A percentile compares a stretch with the other conserved stretches of the same genome.
phyloP scores from a whole-genome alignment of 768 basidiomycete genomes.

The Pleurotus tuoliensis region DNA sequence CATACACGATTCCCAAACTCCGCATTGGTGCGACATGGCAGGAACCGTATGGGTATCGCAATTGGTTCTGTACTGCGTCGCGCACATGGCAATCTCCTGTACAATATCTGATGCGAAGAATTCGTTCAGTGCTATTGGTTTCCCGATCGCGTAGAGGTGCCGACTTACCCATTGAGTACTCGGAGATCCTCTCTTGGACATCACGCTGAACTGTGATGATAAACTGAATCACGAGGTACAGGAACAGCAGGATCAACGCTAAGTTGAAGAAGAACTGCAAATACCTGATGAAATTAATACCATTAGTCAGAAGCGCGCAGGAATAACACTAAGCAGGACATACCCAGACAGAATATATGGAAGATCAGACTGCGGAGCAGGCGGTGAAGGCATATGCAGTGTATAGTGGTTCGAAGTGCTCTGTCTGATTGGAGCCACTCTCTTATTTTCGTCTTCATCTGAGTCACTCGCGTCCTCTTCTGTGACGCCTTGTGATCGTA shows the following conservation, averaged over 20 bases:
- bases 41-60: constrained; percentile 78
- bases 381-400: constrained; percentile 68
- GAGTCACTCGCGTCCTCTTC: constrained; percentile 37
- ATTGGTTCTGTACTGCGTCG: constrained; percentile 76
- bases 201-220: constrained; percentile 88
- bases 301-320: constrained; percentile 9
- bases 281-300: constrained; percentile 49
- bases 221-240: constrained; percentile 84
- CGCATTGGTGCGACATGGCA: constrained; percentile 84
- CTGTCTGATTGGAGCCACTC: constrained; percentile 37
- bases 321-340: constrained; percentile 22
- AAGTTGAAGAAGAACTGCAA: constrained; percentile 94
- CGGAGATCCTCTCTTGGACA: constrained; percentile 80
- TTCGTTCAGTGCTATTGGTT: neutral
- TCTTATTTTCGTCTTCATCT: constrained; percentile 45
- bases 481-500: constrained; percentile 26
- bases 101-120: constrained; percentile 61
- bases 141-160: constrained; percentile 15
- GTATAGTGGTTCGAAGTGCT: constrained; percentile 80
- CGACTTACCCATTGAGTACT: constrained; percentile 80
- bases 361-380: constrained; percentile 52
- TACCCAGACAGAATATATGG: constrained; percentile 89
- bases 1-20: constrained; percentile 93
- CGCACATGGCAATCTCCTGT: constrained; percentile 88
- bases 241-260: constrained; percentile 73